Base-by-base conservation (phyloP, 2,329 filamentous ascomycete species). In the Exophiala bonariae region DNA sequence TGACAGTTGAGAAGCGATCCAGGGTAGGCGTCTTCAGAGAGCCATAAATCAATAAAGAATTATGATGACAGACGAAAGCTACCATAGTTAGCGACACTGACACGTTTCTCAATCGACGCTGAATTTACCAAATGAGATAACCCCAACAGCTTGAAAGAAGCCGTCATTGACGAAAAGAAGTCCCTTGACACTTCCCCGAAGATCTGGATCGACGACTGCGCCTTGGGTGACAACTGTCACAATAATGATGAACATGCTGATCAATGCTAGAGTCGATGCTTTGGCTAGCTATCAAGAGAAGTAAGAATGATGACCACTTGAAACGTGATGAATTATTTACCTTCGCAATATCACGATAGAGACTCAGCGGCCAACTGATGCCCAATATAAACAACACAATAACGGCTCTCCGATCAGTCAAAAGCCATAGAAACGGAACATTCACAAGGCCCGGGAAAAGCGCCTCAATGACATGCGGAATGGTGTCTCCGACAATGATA, bases 321-420 rank as follows among this genome's bases (percentile, higher is more conserved):
- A 35, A 31, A 30, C 34, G 28, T 20, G 23, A 32, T 11, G 14
- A 18, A 43, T 16, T 13, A 56, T 76, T 63, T 69, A 91, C 88
- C 85, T 97, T 97, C 47, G 93, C 86, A 71, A 99, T 99, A 68
- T 99, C 93, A 60, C 93, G 80, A 72, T 99, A 99, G 44, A 99
- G 73, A 42, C 90, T 95, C 63, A 99, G 72, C 4, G 93, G 93
- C 64, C 87, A 97, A 46, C 91, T 96, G 54, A 97, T 77, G 28
- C 86, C 85, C 62, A 96, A 66, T 40, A 90, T 82, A 64, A 95
- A 92, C 44, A 97, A 71, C n/a, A 90, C 80, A 69, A 97, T 99
- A 42, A 92, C 84, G 3, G 85, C 87, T 61, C 84, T 78, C 61
- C 93, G 80, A 65, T 96, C 83, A 6, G 87, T 87, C 59, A 99